A percentile compares a stretch with the other conserved stretches of the same genome.
These are phyloP conservation scores for Volvariella surrecta DNA, from an alignment of 1,284 basidiomycete genomes.

Conservation along the genomic window DNA sequence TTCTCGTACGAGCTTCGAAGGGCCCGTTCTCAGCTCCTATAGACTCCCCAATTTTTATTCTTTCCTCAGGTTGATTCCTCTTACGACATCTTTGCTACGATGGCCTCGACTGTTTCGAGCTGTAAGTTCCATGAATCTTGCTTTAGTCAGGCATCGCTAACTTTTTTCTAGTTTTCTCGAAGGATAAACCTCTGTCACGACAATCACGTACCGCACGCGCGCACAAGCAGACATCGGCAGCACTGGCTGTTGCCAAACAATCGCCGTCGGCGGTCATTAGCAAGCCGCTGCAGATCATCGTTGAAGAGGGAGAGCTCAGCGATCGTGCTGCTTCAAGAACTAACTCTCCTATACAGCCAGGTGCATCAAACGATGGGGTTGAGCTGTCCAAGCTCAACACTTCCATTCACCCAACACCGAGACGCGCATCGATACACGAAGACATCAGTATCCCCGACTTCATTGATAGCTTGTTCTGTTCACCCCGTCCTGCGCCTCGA, in stretches of 20 bases:
- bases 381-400: too few relatives aligned
- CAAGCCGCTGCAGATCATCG: conserved; percentile 23
- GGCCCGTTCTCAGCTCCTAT: too few relatives aligned
- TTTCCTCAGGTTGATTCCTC: too few relatives aligned
- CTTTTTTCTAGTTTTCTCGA: conserved; percentile 18
- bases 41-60: too few relatives aligned
- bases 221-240: conserved; percentile 12
- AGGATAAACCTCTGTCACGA: conserved; percentile 21
- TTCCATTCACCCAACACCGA: conserved; percentile 19
- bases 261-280: conserved; percentile 2
- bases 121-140: conserved; percentile 15
- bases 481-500: conserved; percentile 22
- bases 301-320: conserved; percentile 21
- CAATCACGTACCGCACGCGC: conserved; percentile 21
- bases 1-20: too few relatives aligned
- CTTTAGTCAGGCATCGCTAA: conserved; percentile 1
- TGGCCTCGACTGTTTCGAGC: conserved; percentile 18
- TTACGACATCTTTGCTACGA: conserved; percentile 8
- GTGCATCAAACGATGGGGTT: conserved; percentile 18
- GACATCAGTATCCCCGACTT: conserved; percentile 14
- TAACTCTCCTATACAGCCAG: conserved; percentile 11
- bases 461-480: conserved; percentile 16
- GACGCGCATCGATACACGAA: conserved; percentile 20
- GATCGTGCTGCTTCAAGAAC: conserved; percentile 17
- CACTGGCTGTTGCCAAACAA: conserved; percentile 9